phyloP scores from a whole-genome alignment of 73 alveolate species.

The Tetrahymena borealis region DNA sequence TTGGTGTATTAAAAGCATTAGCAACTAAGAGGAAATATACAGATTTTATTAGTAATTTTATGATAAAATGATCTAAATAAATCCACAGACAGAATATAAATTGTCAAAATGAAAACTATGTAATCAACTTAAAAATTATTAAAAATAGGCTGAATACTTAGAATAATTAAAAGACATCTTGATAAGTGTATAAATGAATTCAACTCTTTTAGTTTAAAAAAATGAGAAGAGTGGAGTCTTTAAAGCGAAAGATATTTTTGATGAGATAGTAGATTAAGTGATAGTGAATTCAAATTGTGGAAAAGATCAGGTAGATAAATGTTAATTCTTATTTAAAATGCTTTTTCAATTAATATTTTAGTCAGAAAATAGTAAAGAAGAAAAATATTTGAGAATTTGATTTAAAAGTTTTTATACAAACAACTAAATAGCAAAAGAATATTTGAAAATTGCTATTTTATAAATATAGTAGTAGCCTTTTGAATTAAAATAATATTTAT shows the following conservation, averaged over 20 bases:
- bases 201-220: not conserved
- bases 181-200: not conserved
- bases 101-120: not conserved
- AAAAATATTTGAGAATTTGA: not conserved
- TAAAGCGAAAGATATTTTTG: not conserved
- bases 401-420: not conserved
- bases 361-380: not conserved
- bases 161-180: not conserved
- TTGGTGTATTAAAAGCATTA: not conserved
- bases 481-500: too few species aligned
- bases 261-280: not conserved
- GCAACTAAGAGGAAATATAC: not conserved
- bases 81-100: too few species aligned
- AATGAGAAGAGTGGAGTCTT: not conserved
- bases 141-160: not conserved
- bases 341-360: not conserved
- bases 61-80: too few species aligned
- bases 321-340: too few species aligned
- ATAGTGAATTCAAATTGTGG: not conserved
- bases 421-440: too few species aligned
- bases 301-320: not conserved
- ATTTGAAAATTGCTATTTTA: too few species aligned
- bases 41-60: not conserved
- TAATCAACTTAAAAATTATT: not conserved
- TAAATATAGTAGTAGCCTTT: too few species aligned